phyloP scores from a whole-genome alignment of 2,329 filamentous ascomycete genomes.

The Cercospora sojina region DNA sequence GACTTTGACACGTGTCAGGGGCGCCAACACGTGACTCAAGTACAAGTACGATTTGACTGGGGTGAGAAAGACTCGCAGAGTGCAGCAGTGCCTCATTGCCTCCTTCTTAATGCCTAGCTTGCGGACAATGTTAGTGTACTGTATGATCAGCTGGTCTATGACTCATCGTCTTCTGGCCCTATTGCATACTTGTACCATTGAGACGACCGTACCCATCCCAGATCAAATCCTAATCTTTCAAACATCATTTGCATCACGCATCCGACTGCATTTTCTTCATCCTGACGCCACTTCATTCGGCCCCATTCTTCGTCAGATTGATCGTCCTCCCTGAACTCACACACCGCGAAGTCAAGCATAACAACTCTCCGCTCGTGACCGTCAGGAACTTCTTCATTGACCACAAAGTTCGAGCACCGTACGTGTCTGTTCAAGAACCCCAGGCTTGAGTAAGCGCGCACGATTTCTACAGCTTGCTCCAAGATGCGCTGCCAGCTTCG shows the following conservation, averaged over 20 bases:
- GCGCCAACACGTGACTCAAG: not conserved
- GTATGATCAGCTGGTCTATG: not conserved
- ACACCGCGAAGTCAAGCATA: not conserved
- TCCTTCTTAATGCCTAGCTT: not conserved
- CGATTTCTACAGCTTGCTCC: not conserved
- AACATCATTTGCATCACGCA: not conserved
- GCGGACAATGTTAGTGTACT: not conserved
- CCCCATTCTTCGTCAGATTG: not conserved
- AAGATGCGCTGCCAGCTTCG: constrained; percentile 9
- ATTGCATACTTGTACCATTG: not conserved
- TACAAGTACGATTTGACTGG: no score
- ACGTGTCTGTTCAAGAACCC: not conserved
- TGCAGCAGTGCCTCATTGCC: not conserved
- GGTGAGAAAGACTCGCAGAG: no score
- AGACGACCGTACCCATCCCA: not conserved
- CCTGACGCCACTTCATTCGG: not conserved
- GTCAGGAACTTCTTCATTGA: not conserved
- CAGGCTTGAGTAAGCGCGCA: not conserved
- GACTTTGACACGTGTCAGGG: not conserved
- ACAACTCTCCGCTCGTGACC: not conserved
- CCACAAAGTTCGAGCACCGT: not conserved
- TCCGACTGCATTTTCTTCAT: not conserved
- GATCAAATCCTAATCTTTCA: not conserved
- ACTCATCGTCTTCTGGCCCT: not conserved
- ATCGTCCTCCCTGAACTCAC: not conserved